Conservation (phyloP, 305 asterid genomes). For the Fraxinus velutina region DNA sequence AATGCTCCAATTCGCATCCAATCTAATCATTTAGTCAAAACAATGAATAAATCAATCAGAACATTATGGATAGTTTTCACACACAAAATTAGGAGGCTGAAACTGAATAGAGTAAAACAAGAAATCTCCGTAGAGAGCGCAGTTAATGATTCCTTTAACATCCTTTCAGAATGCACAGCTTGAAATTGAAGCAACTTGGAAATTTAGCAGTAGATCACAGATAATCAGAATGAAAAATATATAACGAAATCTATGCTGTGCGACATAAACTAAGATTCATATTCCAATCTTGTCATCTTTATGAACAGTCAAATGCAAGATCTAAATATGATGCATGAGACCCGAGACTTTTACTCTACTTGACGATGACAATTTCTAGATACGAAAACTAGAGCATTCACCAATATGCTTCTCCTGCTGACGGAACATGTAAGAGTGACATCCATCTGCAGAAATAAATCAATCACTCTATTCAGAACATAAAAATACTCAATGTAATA, state of each 20-base stretch:
- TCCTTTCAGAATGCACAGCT: neutral
- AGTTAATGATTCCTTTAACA: neutral
- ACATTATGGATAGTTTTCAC: neutral
- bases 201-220: conserved; percentile 14
- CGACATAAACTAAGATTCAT: neutral
- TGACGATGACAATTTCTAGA: neutral
- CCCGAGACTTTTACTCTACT: neutral
- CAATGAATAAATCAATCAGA: conserved; percentile 18
- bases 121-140: conserved; percentile 9
- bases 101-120: neutral
- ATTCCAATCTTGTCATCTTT: neutral
- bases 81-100: conserved; percentile 7
- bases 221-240: neutral
- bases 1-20: conserved; percentile 94
- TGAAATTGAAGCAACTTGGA: conserved; percentile 2
- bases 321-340: neutral
- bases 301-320: neutral
- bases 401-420: conserved; percentile 93
- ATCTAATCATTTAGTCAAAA: conserved; percentile 38
- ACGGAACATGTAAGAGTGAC: conserved; percentile 72
- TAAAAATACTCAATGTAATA: neutral
- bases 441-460: conserved; percentile 66
- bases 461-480: conserved; percentile 12
- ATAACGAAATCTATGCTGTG: neutral
- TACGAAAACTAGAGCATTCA: conserved; percentile 25